phyloP scores from a whole-genome alignment of 2,329 filamentous ascomycete species.

The Verticillium nonalfalfae region DNA sequence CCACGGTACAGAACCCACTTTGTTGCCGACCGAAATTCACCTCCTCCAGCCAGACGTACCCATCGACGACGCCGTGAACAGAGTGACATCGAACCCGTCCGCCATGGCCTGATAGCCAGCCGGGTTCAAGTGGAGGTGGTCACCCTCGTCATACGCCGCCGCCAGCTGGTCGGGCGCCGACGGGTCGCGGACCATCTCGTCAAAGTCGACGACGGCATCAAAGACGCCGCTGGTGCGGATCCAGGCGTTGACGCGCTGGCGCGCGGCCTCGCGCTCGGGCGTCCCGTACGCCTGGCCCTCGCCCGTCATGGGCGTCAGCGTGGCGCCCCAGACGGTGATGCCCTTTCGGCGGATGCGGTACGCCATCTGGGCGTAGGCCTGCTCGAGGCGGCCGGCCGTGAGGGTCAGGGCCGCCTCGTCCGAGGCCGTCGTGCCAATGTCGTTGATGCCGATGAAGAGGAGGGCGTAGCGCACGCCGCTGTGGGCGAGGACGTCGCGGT shows the following conservation, averaged over 20 bases:
- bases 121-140: conserved; percentile 54
- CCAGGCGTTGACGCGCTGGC: conserved; percentile 51
- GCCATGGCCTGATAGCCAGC: conserved; percentile 50
- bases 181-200: conserved; percentile 43
- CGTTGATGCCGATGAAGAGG: conserved; percentile 59
- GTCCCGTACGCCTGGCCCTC: conserved; percentile 46
- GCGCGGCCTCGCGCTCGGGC: conserved; percentile 43
- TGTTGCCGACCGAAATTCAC: neutral
- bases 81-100: conserved; percentile 41
- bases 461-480: conserved; percentile 47
- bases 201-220: conserved; percentile 58
- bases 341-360: conserved; percentile 43
- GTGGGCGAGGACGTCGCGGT: conserved; percentile 54
- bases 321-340: conserved; percentile 51
- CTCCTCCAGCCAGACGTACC: neutral
- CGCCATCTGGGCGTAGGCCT: conserved; percentile 50
- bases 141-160: conserved; percentile 44
- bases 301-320: conserved; percentile 35
- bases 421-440: conserved; percentile 47
- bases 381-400: conserved; percentile 40
- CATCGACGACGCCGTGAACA: conserved; percentile 40
- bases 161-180: conserved; percentile 32
- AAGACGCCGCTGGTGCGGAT: conserved; percentile 44
- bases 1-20: neutral
- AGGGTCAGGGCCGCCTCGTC: conserved; percentile 32